A percentile compares a stretch with the other conserved stretches of the same genome.
These are phyloP conservation scores for Venturia carpophila DNA, from an alignment of 2,329 filamentous ascomycete species.

Conservation along the genomic window DNA sequence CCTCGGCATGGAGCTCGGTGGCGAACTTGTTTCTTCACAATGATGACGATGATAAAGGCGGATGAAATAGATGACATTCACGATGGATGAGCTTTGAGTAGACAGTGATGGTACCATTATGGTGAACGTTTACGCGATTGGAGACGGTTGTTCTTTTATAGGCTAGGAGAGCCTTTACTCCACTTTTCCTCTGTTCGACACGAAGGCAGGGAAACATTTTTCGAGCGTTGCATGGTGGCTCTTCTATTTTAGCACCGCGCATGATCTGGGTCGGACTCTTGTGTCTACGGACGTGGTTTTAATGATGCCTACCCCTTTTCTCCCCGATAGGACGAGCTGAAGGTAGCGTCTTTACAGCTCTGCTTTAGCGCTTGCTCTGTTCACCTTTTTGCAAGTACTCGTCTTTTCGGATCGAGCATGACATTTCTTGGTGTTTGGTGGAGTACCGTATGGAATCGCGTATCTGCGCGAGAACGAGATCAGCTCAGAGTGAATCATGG, in stretches of 20 bases:
- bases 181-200: neutral
- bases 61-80: conserved; percentile 5
- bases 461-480: neutral
- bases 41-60: conserved; percentile 7
- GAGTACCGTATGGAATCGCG: neutral
- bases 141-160: neutral
- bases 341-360: conserved; percentile 8
- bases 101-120: neutral
- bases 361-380: neutral
- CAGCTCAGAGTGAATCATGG: neutral
- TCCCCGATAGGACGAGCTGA: neutral
- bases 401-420: neutral
- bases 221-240: neutral
- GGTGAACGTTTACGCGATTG: neutral
- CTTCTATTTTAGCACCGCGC: neutral
- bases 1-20: conserved; percentile 58
- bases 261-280: neutral
- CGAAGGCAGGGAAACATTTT: neutral
- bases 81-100: neutral
- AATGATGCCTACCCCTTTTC: conserved; percentile 8
- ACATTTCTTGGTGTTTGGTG: neutral
- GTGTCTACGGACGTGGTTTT: conserved; percentile 3
- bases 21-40: conserved; percentile 41
- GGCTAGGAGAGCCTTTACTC: neutral
- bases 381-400: neutral